A percentile compares a stretch with the other conserved stretches of the same genome.
phyloP scores from a whole-genome alignment of 225 moss, liverwort and hornwort species.

The Polytrichum formosum region DNA sequence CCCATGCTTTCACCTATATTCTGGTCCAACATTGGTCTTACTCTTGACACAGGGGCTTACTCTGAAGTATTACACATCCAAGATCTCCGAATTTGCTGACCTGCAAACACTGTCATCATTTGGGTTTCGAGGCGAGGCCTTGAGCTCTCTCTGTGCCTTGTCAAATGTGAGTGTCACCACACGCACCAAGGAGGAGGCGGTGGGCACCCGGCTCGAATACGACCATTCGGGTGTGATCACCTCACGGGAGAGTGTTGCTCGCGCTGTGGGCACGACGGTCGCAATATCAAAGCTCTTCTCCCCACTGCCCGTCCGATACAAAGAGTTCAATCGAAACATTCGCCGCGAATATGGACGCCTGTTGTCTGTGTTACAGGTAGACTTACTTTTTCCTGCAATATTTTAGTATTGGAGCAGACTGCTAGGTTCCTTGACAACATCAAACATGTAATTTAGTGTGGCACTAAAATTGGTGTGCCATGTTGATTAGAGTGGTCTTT shows the following conservation, averaged over 20 bases:
- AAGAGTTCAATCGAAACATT: constrained; percentile 95
- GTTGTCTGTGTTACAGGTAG: constrained; percentile 83
- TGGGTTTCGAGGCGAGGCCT: constrained; percentile 92
- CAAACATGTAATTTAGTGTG: no score
- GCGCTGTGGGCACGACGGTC: constrained; percentile 86
- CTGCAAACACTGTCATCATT: constrained; percentile 78
- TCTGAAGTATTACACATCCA: constrained; percentile 90
- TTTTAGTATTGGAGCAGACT: neutral
- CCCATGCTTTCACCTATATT: no score
- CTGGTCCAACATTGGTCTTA: neutral
- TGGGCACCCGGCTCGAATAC: constrained; percentile 70
- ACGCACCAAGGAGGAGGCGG: constrained; percentile 69
- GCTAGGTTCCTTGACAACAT: no score
- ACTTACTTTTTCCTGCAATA: constrained; percentile 1
- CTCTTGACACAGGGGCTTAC: constrained; percentile 63
- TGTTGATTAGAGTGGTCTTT: no score
- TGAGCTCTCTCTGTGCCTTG: constrained; percentile 90
- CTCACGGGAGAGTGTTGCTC: constrained; percentile 65
- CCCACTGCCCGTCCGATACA: constrained; percentile 84
- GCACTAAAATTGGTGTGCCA: no score
- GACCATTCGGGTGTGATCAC: constrained; percentile 62
- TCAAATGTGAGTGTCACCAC: constrained; percentile 71
- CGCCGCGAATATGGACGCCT: constrained; percentile 94
- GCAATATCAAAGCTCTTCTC: constrained; percentile 75
- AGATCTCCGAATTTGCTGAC: constrained; percentile 82